phyloP scores from a whole-genome alignment of 116 monocot genomes.

The Zostera marina region DNA sequence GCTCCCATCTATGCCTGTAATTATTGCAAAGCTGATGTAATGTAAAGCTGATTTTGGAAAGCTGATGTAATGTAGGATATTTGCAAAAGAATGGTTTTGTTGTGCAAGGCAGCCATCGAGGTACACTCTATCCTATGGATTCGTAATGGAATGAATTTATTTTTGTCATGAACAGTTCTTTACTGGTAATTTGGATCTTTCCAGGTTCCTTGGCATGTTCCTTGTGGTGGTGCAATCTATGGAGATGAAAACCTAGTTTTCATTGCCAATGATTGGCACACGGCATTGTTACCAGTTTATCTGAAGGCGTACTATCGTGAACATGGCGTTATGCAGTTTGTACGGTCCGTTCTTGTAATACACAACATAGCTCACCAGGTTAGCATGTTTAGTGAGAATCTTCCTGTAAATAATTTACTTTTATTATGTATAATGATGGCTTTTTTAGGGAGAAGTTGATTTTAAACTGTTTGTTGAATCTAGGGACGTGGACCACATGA shows the following conservation, averaged over 20 bases:
- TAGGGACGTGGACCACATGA: slow-evolving; percentile 81
- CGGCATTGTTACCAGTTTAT: slow-evolving; percentile 85
- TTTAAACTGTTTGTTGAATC: neutral
- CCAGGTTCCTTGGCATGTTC: slow-evolving; percentile 72
- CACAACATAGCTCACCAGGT: slow-evolving; percentile 97
- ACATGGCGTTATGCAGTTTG: slow-evolving; percentile 64
- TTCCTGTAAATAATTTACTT: neutral
- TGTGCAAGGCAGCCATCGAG: slow-evolving; percentile 91
- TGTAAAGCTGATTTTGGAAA: too few species aligned
- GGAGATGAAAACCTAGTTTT: slow-evolving; percentile 85
- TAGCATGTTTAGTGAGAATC: neutral
- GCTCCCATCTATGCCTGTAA: neutral
- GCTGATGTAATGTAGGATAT: slow-evolving; percentile 41
- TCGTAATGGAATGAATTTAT: too few species aligned
- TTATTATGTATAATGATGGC: neutral
- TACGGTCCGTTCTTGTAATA: slow-evolving; percentile 61
- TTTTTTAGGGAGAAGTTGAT: neutral
- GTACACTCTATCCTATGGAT: slow-evolving; percentile 14
- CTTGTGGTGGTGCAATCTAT: slow-evolving; percentile 67
- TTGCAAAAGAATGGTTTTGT: slow-evolving; percentile 64
- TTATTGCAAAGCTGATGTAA: too few species aligned
- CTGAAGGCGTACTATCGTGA: slow-evolving; percentile 84
- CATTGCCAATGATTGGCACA: slow-evolving; percentile 84
- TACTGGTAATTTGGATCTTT: neutral
- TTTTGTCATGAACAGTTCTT: neutral